Percentiles rank a stretch among this genome's conserved stretches.
Evolutionary conservation across 495 filamentous ascomycete genomes (phyloP).

Genomic region (Xylaria cubensis): DNA sequence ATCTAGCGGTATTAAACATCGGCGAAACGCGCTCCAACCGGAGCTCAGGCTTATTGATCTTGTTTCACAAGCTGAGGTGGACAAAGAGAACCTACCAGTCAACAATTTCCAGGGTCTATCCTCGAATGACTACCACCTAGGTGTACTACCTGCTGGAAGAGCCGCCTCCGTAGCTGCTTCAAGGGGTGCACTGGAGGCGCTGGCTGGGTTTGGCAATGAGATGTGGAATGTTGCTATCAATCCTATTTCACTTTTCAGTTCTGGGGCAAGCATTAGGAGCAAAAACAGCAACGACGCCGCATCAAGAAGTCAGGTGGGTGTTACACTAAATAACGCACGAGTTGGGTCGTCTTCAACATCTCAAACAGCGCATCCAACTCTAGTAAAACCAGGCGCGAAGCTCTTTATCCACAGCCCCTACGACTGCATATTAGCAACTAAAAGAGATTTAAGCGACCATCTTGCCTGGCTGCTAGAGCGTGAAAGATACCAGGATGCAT

Average conservation of each 20-base stretch:
- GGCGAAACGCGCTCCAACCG: slow-evolving; percentile 78
- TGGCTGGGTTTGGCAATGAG: slow-evolving; percentile 62
- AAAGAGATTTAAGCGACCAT: slow-evolving; percentile 83
- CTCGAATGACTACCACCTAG: slow-evolving; percentile 91
- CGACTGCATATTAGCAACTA: slow-evolving; percentile 87
- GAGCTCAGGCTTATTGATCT: slow-evolving; percentile 92
- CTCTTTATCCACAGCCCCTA: slow-evolving; percentile 97
- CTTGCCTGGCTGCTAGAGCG: slow-evolving; percentile 83
- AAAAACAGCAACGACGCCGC: slow-evolving; percentile 63
- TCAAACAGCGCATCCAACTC: slow-evolving; percentile 50
- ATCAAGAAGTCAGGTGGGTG: slow-evolving; percentile 39
- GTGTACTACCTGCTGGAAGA: slow-evolving; percentile 77
- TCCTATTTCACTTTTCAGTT: slow-evolving; percentile 83
- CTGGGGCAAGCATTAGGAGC: slow-evolving; percentile 82
- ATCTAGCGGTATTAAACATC: slow-evolving; percentile 65
- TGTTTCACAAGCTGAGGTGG: slow-evolving; percentile 74
- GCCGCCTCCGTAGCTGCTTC: slow-evolving; percentile 64
- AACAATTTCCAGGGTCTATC: slow-evolving; percentile 84
- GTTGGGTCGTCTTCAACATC: slow-evolving; percentile 21
- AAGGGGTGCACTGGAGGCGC: slow-evolving; percentile 71
- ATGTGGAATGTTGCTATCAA: slow-evolving; percentile 85
- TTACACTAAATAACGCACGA: slow-evolving; percentile 39
- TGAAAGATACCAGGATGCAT: slow-evolving; percentile 80
- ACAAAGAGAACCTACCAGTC: slow-evolving; percentile 80
- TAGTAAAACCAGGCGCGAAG: slow-evolving; percentile 75